Conservation (phyloP, 164 flowering plant genomes). For the Vitis amurensis region DNA sequence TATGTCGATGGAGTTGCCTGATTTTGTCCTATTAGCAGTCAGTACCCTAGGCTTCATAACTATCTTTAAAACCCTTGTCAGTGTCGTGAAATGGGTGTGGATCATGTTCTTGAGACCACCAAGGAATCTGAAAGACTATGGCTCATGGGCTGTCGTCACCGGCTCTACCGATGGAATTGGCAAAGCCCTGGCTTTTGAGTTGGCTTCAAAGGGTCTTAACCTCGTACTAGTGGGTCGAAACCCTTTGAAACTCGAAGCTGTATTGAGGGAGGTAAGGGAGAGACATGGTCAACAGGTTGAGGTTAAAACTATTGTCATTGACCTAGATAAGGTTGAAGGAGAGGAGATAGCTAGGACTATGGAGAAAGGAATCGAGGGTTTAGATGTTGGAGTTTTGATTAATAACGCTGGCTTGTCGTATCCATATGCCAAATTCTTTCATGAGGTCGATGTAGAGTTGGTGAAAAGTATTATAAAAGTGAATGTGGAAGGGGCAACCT, state of each 20-base stretch:
- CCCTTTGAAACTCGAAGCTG: constrained; percentile 33
- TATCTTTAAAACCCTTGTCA: background rate
- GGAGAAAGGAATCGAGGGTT: constrained; percentile 24
- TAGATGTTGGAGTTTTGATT: constrained; percentile 59
- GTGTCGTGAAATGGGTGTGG: constrained; percentile 17
- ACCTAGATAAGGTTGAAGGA: constrained; percentile 20
- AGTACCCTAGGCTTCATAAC: constrained; percentile 7
- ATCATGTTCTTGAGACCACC: constrained; percentile 35
- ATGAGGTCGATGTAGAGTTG: constrained; percentile 48
- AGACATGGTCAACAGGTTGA: constrained; percentile 9
- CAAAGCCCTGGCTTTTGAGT: constrained; percentile 44
- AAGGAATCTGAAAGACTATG: constrained; percentile 40
- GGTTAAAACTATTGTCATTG: constrained; percentile 30
- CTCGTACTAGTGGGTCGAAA: constrained; percentile 48
- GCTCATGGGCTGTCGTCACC: constrained; percentile 60
- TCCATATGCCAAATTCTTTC: constrained; percentile 41
- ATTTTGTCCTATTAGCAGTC: background rate
- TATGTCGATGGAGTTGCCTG: background rate
- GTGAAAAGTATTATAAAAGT: constrained; percentile 37
- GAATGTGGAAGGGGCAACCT: constrained; percentile 41
- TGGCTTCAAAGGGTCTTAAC: constrained; percentile 52
- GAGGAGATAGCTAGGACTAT: constrained; percentile 27
- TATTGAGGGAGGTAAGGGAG: constrained; percentile 20
- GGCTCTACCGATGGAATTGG: constrained; percentile 72
- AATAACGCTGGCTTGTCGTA: constrained; percentile 53